A percentile compares a stretch with the other conserved stretches of the same genome.
phyloP scores from a whole-genome alignment of 495 filamentous ascomycete genomes.

The Aspergillus ostianus region DNA sequence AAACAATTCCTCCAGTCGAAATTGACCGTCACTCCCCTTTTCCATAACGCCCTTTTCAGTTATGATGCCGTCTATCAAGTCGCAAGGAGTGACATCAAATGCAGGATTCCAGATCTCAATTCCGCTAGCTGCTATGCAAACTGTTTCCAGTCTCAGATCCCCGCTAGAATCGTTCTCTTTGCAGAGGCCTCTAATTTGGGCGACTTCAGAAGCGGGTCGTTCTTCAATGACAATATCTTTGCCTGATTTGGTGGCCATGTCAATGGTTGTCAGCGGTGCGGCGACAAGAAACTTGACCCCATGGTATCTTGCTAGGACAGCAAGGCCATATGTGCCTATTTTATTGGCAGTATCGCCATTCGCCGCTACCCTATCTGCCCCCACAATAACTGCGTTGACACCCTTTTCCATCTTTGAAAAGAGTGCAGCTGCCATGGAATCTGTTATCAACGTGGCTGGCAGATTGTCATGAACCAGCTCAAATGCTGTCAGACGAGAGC shows the following conservation, averaged over 20 bases:
- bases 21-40: constrained; percentile 69
- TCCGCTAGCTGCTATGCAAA: constrained; percentile 76
- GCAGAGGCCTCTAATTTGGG: constrained; percentile 72
- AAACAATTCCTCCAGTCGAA: constrained; percentile 64
- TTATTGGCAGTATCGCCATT: constrained; percentile 99
- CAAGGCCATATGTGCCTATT: constrained; percentile 92
- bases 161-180: constrained; percentile 45
- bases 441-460: constrained; percentile 89
- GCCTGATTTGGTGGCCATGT: constrained; percentile 74
- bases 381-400: constrained; percentile 86
- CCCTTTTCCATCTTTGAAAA: constrained; percentile 59
- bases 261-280: constrained; percentile 91
- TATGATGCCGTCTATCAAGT: constrained; percentile 88
- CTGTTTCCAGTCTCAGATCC: constrained; percentile 59
- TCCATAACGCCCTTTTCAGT: constrained; percentile 88
- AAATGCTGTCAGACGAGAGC: constrained; percentile 90
- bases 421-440: constrained; percentile 91
- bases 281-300: constrained; percentile 93
- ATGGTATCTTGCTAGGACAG: constrained; percentile 81
- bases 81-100: constrained; percentile 88
- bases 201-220: constrained; percentile 73
- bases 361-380: constrained; percentile 89
- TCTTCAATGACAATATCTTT: constrained; percentile 83
- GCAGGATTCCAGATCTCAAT: constrained; percentile 94
- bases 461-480: constrained; percentile 92